Conservation (phyloP, 441 rosid species). For the Populus hybrid region DNA sequence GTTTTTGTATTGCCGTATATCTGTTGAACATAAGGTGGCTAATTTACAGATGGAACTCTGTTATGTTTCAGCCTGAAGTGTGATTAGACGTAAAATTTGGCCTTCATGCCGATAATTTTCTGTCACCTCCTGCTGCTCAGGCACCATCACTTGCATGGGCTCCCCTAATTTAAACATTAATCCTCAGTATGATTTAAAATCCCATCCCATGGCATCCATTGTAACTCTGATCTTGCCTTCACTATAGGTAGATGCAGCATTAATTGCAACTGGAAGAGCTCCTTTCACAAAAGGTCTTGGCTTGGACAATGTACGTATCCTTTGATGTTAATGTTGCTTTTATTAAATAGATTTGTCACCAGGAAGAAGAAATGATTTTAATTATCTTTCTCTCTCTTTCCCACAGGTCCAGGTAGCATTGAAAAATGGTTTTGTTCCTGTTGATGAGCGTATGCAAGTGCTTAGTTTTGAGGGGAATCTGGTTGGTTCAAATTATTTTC, state of each 20-base stretch:
- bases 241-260: slow-evolving; percentile 86
- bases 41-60: neutral
- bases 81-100: neutral
- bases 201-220: neutral
- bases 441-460: slow-evolving; percentile 86
- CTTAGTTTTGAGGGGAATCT: slow-evolving; percentile 69
- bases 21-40: too few relatives aligned
- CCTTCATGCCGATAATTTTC: neutral
- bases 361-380: slow-evolving; percentile 1
- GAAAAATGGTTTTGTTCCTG: slow-evolving; percentile 90
- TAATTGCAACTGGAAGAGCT: slow-evolving; percentile 97
- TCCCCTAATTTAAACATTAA: neutral
- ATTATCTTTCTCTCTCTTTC: neutral
- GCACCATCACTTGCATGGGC: neutral
- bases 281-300: slow-evolving; percentile 96
- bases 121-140: neutral
- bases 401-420: slow-evolving; percentile 77
- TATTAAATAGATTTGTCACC: slow-evolving; percentile 1
- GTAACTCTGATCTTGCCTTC: slow-evolving; percentile 18
- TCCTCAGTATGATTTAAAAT: neutral
- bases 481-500: slow-evolving; percentile 37
- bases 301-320: slow-evolving; percentile 68
- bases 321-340: slow-evolving; percentile 6
- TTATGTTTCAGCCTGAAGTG: neutral
- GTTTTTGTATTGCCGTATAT: too few relatives aligned